A percentile compares a stretch with the other conserved stretches of the same genome.
phyloP scores from a whole-genome alignment of 805 yeast genomes.

The Yarrowia sp. region DNA sequence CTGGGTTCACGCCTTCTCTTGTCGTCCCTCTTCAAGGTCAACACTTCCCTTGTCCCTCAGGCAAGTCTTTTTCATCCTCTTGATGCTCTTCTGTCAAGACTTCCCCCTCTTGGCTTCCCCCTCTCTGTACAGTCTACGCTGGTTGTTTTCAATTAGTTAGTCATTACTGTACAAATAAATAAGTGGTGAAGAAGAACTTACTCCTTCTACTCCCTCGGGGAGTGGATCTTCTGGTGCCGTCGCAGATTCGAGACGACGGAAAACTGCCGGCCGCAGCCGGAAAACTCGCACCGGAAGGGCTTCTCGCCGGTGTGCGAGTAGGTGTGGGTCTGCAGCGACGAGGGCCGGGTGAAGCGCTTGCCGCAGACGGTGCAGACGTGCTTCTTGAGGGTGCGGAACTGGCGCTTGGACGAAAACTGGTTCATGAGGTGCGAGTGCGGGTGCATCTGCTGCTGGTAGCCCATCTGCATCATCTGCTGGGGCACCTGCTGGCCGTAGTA shows the following conservation, averaged over 20 bases:
- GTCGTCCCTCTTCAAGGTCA: too few species aligned
- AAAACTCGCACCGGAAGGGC: constrained; percentile 72
- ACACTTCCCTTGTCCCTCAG: too few species aligned
- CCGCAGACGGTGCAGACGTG: constrained; percentile 61
- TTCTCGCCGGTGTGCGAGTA: constrained; percentile 84
- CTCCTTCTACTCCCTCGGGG: constrained; percentile 35
- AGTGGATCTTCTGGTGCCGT: constrained; percentile 77
- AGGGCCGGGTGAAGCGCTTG: constrained; percentile 83
- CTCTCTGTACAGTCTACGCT: background rate
- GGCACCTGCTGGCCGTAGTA: constrained; percentile 35
- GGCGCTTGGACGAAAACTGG: constrained; percentile 31
- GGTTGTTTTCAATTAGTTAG: constrained; percentile 9
- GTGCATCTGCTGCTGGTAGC: constrained; percentile 34
- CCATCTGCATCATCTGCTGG: constrained; percentile 33
- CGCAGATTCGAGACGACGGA: constrained; percentile 84
- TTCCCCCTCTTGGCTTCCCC: too few species aligned
- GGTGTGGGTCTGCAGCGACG: constrained; percentile 79
- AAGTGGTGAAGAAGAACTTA: background rate
- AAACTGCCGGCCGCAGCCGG: constrained; percentile 72
- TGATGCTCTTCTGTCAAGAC: too few species aligned
- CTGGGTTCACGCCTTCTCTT: too few species aligned
- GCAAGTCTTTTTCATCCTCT: too few species aligned
- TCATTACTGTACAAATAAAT: constrained; percentile 37
- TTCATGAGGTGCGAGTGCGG: constrained; percentile 38
- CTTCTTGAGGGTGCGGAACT: constrained; percentile 42